Base-by-base conservation (phyloP, 768 basidiomycete species). In the Strobilomyces confusus region DNA sequence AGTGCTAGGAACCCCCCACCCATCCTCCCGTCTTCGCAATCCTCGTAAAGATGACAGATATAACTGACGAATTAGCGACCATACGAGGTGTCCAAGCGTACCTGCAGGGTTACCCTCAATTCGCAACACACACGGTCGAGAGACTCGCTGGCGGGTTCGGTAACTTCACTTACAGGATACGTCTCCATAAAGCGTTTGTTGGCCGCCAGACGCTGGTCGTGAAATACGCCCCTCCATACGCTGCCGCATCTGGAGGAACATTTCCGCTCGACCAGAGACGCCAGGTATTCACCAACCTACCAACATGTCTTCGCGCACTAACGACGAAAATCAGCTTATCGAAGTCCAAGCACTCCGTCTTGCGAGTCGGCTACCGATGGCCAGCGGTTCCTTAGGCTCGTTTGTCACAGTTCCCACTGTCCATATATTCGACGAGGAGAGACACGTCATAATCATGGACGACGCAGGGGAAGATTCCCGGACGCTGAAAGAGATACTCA, bases 141-240 rank as follows among this genome's bases (percentile, higher is more conserved):
- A 55, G 64, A 9, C 73, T 87, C 22, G 66, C 72, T 5, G 86
- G 84, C 2, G 86, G 86, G 7, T 47, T 30, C 20, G 73, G 72
- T 29, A 87, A 85, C 66, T 87, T 77, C 64, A 64, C 75, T n/a
- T 87, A 75, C 62, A 77, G 86, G 29, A 61, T 86, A n/a, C 62
- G 63, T 30, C 72, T 85, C 40, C 57, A 55, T 15, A 56, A 45
- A 32, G 72, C 75, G 9, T 69, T 77, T 51, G 61, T 74, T 34
- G 80, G 77, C 0, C 67, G 61, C 5, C 52, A 63, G 46, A 83
- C 81, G 5, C 62, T 83, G 13, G 72, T 87, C 29, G 58, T 86
- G 40, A 87, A 88, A 66, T 81, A 86, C 67, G 75, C 75, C 11
- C 74, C 77, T 45, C 69, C 76, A 25, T 80, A 76, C 55, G 64